These are phyloP conservation scores for Dalechampia spathulata DNA, from an alignment of 441 rosid species.

Conservation along the genomic window DNA sequence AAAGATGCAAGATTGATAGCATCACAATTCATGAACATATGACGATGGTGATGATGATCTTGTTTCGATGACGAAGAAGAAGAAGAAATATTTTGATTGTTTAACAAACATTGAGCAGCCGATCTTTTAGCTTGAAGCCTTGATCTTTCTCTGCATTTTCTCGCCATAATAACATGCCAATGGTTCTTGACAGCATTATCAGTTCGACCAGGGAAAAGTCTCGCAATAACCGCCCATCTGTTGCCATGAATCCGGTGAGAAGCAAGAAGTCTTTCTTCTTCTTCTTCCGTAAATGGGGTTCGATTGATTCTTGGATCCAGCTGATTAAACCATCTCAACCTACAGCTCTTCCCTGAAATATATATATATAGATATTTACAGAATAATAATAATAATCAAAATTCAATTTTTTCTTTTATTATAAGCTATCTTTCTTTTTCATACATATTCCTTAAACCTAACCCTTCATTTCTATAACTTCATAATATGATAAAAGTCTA, in stretches of 20 bases:
- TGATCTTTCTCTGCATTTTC: conserved; percentile 29
- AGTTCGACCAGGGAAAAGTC: conserved; percentile 88
- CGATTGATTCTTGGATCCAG: conserved; percentile 83
- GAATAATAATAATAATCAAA: too few relatives aligned
- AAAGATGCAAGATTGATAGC: conserved; percentile 8
- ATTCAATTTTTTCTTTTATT: neutral
- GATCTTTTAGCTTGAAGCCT: conserved; percentile 18
- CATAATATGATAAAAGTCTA: too few relatives aligned
- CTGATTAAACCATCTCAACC: conserved; percentile 93
- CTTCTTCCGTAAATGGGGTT: conserved; percentile 72
- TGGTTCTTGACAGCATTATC: conserved; percentile 96
- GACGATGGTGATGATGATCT: neutral
- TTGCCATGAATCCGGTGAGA: conserved; percentile 77
- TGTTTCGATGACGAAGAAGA: neutral
- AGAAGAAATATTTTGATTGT: neutral
- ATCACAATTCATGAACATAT: neutral
- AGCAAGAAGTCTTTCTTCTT: conserved; percentile 69
- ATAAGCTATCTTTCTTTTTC: neutral
- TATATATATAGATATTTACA: too few relatives aligned
- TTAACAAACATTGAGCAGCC: conserved; percentile 16
- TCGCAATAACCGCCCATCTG: conserved; percentile 86
- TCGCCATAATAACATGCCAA: conserved; percentile 74
- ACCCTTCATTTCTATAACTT: neutral
- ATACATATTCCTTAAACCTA: neutral
- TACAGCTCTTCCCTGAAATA: conserved; percentile 82